Evolutionary conservation across 805 yeast species (phyloP).

Genomic region (Scheffersomyces coipomensis): DNA sequence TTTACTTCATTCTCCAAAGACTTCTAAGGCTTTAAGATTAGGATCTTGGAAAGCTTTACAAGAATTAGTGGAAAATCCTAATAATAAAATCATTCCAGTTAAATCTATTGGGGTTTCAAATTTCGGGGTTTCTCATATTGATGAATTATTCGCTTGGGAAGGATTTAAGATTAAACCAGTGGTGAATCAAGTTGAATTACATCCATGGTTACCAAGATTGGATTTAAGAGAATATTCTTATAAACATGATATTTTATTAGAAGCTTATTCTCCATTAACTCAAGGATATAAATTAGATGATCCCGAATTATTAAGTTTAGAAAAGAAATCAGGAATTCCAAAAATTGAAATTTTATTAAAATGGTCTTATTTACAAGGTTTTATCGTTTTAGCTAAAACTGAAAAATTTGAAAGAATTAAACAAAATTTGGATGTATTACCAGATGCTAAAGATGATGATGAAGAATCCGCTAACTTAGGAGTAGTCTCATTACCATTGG

Average conservation of each 20-base stretch:
- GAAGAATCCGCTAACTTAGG: constrained; percentile 26
- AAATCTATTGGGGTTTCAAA: constrained; percentile 78
- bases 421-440: constrained; percentile 53
- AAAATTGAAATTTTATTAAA: constrained; percentile 65
- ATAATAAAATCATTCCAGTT: constrained; percentile 49
- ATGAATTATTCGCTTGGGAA: constrained; percentile 59
- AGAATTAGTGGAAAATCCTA: constrained; percentile 50
- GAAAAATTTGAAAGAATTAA: constrained; percentile 49
- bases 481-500: constrained; percentile 39
- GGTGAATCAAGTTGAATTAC: constrained; percentile 73
- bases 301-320: constrained; percentile 49
- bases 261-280: constrained; percentile 81
- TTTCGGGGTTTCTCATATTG: constrained; percentile 58
- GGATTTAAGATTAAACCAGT: constrained; percentile 54
- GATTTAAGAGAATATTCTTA: constrained; percentile 66
- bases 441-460: constrained; percentile 22
- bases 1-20: constrained; percentile 53
- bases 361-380: constrained; percentile 75
- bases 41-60: constrained; percentile 74
- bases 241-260: constrained; percentile 54
- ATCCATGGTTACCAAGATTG: constrained; percentile 35
- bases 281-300: constrained; percentile 58
- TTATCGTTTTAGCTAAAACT: constrained; percentile 70
- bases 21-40: constrained; percentile 41
- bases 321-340: constrained; percentile 47